These are phyloP conservation scores for Monosporascus ibericus DNA, from an alignment of 2,329 filamentous ascomycete genomes.

Conservation along the genomic window DNA sequence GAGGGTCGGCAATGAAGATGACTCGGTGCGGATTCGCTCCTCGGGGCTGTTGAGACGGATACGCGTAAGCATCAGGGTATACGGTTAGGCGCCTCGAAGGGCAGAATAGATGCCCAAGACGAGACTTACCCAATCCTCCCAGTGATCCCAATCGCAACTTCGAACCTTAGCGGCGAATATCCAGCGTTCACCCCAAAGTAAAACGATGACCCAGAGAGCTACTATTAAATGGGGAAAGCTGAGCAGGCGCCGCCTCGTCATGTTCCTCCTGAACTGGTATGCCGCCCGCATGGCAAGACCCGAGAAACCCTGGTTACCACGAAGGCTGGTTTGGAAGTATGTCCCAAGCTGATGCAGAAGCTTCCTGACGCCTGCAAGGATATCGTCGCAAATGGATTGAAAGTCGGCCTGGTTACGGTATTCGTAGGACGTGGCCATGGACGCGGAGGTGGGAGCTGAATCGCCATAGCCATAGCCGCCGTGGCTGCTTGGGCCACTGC, in stretches of 20 bases:
- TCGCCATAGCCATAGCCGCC: constrained; percentile 12
- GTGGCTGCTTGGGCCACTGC: constrained; percentile 13
- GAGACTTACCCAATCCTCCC: constrained; percentile 82
- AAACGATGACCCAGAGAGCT: constrained; percentile 64
- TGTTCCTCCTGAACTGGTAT: constrained; percentile 36
- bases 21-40: constrained; percentile 77
- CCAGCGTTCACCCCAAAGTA: constrained; percentile 82
- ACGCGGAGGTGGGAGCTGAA: constrained; percentile 9
- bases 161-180: constrained; percentile 66
- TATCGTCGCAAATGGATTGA: constrained; percentile 32
- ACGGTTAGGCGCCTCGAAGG: background rate
- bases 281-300: constrained; percentile 22
- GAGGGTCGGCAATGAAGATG: constrained; percentile 81
- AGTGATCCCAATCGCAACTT: constrained; percentile 73
- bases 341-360: constrained; percentile 28
- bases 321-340: constrained; percentile 33
- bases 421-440: constrained; percentile 9
- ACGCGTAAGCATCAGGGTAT: constrained; percentile 6
- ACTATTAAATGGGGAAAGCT: constrained; percentile 64
- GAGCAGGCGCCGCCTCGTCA: constrained; percentile 45
- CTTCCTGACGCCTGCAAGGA: constrained; percentile 21
- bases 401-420: constrained; percentile 22
- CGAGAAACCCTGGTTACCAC: constrained; percentile 31
- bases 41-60: constrained; percentile 51
- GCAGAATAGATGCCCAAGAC: background rate